Conservation (phyloP, 2,329 filamentous ascomycete genomes). For the Penicillium decumbens region DNA sequence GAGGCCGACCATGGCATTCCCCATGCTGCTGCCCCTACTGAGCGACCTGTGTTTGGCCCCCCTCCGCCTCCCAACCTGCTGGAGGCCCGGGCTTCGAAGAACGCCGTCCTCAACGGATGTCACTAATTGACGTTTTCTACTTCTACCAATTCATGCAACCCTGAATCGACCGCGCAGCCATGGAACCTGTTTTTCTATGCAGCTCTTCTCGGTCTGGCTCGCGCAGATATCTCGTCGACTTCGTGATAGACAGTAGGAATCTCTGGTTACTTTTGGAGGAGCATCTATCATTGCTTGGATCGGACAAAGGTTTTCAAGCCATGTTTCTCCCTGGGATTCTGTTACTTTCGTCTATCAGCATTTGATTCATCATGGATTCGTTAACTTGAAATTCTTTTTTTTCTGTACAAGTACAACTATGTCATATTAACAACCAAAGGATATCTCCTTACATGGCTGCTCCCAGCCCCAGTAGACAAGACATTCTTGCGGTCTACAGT, state of each 20-base stretch:
- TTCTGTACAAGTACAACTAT: constrained; percentile 31
- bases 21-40: constrained; percentile 30
- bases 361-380: constrained; percentile 7
- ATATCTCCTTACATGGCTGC: constrained; percentile 10
- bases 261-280: not conserved
- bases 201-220: not conserved
- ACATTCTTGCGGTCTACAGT: constrained; percentile 34
- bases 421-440: constrained; percentile 17
- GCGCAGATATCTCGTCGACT: not conserved
- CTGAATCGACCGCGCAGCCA: constrained; percentile 6
- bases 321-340: constrained; percentile 1
- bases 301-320: not conserved
- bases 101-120: constrained; percentile 43
- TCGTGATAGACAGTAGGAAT: not conserved
- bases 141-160: not conserved
- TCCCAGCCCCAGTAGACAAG: constrained; percentile 2
- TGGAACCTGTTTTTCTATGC: not conserved
- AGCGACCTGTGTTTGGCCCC: constrained; percentile 46
- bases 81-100: constrained; percentile 45
- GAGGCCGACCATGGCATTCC: constrained; percentile 26
- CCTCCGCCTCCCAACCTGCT: constrained; percentile 50
- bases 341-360: constrained; percentile 12
- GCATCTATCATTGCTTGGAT: not conserved
- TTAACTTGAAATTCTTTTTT: constrained; percentile 10
- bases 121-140: constrained; percentile 19